A percentile compares a stretch with the other conserved stretches of the same genome.
Evolutionary conservation across 2,329 filamentous ascomycete species (phyloP).

Genomic region (Alternaria sp.): DNA sequence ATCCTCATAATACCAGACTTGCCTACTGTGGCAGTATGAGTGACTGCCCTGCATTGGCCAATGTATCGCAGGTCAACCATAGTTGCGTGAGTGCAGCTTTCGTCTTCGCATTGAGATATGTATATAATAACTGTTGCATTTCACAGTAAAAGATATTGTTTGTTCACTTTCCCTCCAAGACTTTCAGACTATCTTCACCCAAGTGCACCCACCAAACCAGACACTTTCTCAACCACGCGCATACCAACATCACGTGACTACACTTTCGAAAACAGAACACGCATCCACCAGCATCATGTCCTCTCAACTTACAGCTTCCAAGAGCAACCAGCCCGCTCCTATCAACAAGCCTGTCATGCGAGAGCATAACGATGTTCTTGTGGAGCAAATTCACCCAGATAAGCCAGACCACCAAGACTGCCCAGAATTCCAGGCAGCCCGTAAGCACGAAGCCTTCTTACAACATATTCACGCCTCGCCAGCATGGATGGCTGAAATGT

Average conservation of each 20-base stretch:
- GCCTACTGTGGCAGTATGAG: not conserved
- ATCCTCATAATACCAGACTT: not conserved
- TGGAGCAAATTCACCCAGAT: not conserved
- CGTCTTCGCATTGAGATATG: too few species aligned
- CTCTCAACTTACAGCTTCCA: not conserved
- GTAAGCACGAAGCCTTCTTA: not conserved
- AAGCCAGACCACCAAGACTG: not conserved
- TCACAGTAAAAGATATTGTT: not conserved
- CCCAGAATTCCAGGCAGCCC: not conserved
- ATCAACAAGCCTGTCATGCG: not conserved
- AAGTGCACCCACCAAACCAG: not conserved
- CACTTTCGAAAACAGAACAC: not conserved
- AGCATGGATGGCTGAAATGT: not conserved
- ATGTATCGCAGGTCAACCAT: not conserved
- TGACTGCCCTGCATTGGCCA: not conserved
- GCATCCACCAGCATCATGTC: not conserved
- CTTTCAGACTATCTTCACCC: not conserved
- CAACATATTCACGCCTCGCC: fast-evolving
- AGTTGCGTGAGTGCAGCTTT: not conserved
- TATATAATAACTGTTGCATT: not conserved
- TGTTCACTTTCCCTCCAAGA: not conserved
- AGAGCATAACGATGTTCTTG: not conserved
- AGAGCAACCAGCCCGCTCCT: not conserved
- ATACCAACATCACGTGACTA: not conserved
- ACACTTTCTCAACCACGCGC: not conserved